Percentiles rank a stretch among this genome's conserved stretches.
These are phyloP conservation scores for Paraglomus occultum DNA, from an alignment of 192 early-diverging fungal genomes.

Conservation along the genomic window DNA sequence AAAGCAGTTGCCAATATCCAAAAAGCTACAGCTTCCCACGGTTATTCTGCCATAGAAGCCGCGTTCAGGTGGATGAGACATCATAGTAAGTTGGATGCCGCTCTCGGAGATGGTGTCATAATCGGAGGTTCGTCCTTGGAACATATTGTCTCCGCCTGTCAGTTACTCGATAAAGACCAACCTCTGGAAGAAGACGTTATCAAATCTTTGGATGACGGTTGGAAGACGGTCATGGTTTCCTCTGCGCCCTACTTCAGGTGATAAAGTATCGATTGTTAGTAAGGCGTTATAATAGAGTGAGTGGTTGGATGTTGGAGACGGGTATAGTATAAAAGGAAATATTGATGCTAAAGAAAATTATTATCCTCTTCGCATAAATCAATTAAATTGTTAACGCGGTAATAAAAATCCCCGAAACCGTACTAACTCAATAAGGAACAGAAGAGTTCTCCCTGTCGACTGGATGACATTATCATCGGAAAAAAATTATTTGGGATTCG, in stretches of 20 bases:
- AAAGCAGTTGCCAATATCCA: conserved; percentile 49
- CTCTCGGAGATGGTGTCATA: conserved; percentile 38
- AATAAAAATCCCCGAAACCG: too few species aligned
- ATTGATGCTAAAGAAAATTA: too few species aligned
- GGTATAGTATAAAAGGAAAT: too few species aligned
- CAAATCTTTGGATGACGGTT: conserved; percentile 53
- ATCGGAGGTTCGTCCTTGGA: conserved; percentile 43
- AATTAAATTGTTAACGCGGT: too few species aligned
- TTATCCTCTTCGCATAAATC: too few species aligned
- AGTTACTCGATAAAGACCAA: conserved; percentile 46
- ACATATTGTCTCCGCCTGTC: conserved; percentile 45
- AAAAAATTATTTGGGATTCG: too few species aligned
- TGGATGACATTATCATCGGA: too few species aligned
- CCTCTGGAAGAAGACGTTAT: conserved; percentile 52
- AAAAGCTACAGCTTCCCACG: conserved; percentile 32
- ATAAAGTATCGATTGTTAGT: conserved; percentile 1
- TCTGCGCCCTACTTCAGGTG: conserved; percentile 38
- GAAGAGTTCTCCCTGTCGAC: too few species aligned
- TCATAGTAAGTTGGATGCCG: conserved; percentile 39
- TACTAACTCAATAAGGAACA: too few species aligned
- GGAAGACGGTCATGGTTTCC: conserved; percentile 42
- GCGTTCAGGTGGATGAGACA: conserved; percentile 43
- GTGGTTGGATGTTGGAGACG: too few species aligned
- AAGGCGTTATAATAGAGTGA: background rate
- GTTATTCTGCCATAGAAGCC: conserved; percentile 35